phyloP scores from a whole-genome alignment of 148 eudicot species.

The Hydrangea macrophylla region DNA sequence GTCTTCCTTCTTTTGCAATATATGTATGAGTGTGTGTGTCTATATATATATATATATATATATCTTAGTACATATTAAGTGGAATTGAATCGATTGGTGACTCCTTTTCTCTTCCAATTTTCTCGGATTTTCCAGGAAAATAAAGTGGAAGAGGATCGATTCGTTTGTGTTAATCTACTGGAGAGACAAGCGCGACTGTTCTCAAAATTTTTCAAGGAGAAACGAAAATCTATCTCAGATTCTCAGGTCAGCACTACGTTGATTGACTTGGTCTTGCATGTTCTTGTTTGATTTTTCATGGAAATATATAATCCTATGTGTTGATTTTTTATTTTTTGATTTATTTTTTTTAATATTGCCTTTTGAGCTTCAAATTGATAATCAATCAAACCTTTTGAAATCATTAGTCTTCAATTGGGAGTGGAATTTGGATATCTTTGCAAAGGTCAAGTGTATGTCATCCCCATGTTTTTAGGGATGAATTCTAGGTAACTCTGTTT shows the following conservation, averaged over 20 bases:
- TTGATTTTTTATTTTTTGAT: no score
- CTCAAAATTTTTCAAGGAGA: no score
- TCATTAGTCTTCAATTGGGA: slow-evolving; percentile 2
- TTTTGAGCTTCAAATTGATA: not conserved
- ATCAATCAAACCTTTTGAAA: not conserved
- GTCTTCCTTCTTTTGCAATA: no score
- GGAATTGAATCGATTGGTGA: no score
- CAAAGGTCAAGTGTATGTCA: not conserved
- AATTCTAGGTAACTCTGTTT: not conserved
- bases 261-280: slow-evolving; percentile 3
- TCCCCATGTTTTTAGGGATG: not conserved
- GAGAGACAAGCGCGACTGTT: not conserved
- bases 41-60: no score
- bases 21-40: no score
- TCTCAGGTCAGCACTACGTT: not conserved
- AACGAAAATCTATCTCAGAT: no score
- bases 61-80: no score
- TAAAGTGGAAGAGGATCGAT: not conserved
- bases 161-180: not conserved
- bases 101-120: slow-evolving; percentile 10
- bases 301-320: no score
- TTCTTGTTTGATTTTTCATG: not conserved
- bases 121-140: not conserved
- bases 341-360: not conserved
- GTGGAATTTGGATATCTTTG: not conserved